Evolutionary conservation across 345 rosid species (phyloP).

Genomic region (Gossypium bickii): DNA sequence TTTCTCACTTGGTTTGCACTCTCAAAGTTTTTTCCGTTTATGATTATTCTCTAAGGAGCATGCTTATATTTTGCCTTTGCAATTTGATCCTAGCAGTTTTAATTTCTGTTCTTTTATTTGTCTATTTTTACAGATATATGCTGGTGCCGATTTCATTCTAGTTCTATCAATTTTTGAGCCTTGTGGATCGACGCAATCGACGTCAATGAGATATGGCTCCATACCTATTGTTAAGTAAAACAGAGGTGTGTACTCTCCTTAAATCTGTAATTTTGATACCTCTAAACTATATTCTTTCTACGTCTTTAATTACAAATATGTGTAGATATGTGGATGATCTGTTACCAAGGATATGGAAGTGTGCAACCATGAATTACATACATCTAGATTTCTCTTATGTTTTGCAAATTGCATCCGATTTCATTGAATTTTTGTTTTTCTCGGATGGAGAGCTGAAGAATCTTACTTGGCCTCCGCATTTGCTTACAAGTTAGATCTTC

Average conservation of each 20-base stretch:
- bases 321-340: conserved; percentile 1
- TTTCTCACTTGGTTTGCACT: no score
- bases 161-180: conserved; percentile 97
- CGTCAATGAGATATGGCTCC: conserved; percentile 93
- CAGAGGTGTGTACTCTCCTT: conserved; percentile 49
- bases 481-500: no score
- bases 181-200: conserved; percentile 88
- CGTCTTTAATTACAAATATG: background rate
- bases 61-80: no score
- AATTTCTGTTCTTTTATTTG: background rate
- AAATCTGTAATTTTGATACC: background rate
- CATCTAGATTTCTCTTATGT: background rate
- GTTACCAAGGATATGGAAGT: background rate
- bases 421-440: background rate
- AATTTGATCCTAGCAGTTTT: conserved; percentile 13
- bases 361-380: background rate
- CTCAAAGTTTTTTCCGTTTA: no score
- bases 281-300: background rate
- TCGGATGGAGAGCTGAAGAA: no score
- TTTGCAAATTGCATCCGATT: background rate
- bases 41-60: no score
- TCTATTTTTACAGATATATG: conserved; percentile 53
- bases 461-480: no score
- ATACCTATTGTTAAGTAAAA: conserved; percentile 84
- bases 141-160: conserved; percentile 86